Evolutionary conservation across 225 moss, liverwort and hornwort species (phyloP).

Genomic region (Marchantia polymorpha): DNA sequence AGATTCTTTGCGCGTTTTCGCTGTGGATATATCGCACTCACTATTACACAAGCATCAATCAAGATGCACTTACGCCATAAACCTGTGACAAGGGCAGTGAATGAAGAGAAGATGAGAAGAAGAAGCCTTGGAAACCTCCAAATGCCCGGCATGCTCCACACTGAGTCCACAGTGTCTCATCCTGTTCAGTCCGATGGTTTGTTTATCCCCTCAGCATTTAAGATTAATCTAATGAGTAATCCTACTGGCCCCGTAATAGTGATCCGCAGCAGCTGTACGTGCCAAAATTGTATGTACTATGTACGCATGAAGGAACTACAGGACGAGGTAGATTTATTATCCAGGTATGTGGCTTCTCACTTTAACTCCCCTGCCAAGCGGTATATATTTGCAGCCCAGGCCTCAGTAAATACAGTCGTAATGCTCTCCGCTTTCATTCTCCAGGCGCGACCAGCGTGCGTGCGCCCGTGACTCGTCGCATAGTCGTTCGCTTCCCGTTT

Average conservation of each 20-base stretch:
- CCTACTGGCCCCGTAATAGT: neutral
- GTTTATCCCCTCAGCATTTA: neutral
- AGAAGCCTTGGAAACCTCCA: neutral
- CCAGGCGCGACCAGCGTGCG: no score
- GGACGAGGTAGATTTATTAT: neutral
- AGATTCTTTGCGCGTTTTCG: constrained; percentile 11
- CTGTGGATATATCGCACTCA: neutral
- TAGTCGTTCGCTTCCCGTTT: no score
- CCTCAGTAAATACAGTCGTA: no score
- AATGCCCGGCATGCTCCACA: neutral
- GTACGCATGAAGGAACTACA: neutral
- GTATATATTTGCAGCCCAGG: no score
- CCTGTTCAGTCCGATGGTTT: neutral
- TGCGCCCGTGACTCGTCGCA: no score
- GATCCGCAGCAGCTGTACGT: neutral
- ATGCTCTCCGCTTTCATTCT: no score
- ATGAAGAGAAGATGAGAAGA: neutral
- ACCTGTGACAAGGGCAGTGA: neutral
- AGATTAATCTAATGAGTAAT: neutral
- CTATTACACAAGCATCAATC: neutral
- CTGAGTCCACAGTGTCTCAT: neutral
- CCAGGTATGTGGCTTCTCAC: neutral
- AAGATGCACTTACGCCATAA: neutral
- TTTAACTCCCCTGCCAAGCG: neutral
- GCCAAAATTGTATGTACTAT: neutral